A percentile compares a stretch with the other conserved stretches of the same genome.
Conservation (phyloP, 2,329 filamentous ascomycete genomes). For the Mycosphaerella sp. region DNA sequence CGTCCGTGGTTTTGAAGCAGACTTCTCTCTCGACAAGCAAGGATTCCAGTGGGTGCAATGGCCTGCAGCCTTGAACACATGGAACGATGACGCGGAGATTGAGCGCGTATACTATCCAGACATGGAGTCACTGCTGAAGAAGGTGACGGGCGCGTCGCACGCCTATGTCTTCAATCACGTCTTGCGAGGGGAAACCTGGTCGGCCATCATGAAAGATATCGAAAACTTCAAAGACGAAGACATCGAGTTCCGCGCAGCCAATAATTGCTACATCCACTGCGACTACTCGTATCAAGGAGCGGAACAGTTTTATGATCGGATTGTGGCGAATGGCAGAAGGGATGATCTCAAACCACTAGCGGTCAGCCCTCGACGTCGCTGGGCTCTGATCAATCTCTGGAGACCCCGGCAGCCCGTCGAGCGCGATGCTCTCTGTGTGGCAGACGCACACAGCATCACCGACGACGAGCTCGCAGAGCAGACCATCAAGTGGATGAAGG, state of each 20-base stretch:
- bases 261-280: slow-evolving; percentile 11
- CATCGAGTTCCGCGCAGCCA: slow-evolving; percentile 3
- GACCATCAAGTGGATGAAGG: slow-evolving; percentile 4
- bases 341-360: slow-evolving; percentile 8
- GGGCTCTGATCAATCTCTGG: slow-evolving; percentile 17
- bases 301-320: slow-evolving; percentile 7
- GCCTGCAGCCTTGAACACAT: slow-evolving; percentile 3
- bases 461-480: slow-evolving; percentile 12
- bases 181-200: slow-evolving; percentile 5
- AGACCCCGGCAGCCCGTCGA: slow-evolving; percentile 8
- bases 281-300: slow-evolving; percentile 9
- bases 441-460: slow-evolving; percentile 8
- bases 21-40: slow-evolving; percentile 8
- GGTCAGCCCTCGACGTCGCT: slow-evolving; percentile 6
- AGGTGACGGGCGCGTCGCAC: slow-evolving; percentile 9
- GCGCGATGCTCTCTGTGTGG: slow-evolving; percentile 11
- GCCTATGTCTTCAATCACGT: slow-evolving; percentile 9
- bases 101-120: slow-evolving; percentile 8
- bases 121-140: slow-evolving; percentile 6
- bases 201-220: slow-evolving; percentile 7
- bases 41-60: slow-evolving; percentile 6
- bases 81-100: slow-evolving; percentile 11
- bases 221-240: slow-evolving; percentile 10
- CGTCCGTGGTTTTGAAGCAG: slow-evolving; percentile 1
- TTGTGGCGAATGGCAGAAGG: slow-evolving; percentile 6